Evolutionary conservation across 495 filamentous ascomycete genomes (phyloP), one percentile per base, ranked within the genome.

Genomic region (Parachaetomium inaequale): DNA sequence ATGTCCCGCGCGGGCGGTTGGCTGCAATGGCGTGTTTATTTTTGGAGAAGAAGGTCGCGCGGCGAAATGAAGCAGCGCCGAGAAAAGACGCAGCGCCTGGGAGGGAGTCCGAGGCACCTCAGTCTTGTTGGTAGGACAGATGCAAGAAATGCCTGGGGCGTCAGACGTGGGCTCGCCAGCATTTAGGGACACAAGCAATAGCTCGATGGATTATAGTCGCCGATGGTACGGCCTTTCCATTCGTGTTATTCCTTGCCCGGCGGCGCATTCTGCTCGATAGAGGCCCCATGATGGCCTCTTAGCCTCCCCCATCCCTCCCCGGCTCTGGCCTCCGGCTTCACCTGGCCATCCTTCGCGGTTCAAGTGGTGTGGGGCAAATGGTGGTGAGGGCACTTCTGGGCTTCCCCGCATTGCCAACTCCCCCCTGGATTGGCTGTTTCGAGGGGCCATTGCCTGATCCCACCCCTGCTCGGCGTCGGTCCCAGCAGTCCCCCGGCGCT

Each of bases 381-480:
- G 46, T 59, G 59, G 62, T 57, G 56, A 59, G 21, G 53, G 42
- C 31, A 14, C 23, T 46, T 42, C 12, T 19, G 29, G 42, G n/a
- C 40, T 64, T 61, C 66, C 66, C 66, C 66, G 66, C 66, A 68
- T 43, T 34, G 45, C 51, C 8, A 25, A 58, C 47, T 32, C 28
- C 12, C 17, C 14, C 61, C 5, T 45, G 63, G 66, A 69, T 69
- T 69, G 66, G 66, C 64, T 64, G 61, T 47, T 38, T 45, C 23
- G 23, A 14, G 29, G 14, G n/a, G 17, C 26, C 36, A 34, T 25
- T 58, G 57, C 45, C 34, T 51, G 46, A 26, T 21, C 46, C 6
- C 11, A 38, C 50, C 50, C 38, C 42, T 46, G 51, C 36, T 19
- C 25, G 29, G 55, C 49, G 31, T 38, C 10, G 46, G 28, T 32